A percentile compares a stretch with the other conserved stretches of the same genome.
These are phyloP conservation scores for Solanum sparsipilum DNA, from an alignment of 257 asterid species.

Conservation along the genomic window DNA sequence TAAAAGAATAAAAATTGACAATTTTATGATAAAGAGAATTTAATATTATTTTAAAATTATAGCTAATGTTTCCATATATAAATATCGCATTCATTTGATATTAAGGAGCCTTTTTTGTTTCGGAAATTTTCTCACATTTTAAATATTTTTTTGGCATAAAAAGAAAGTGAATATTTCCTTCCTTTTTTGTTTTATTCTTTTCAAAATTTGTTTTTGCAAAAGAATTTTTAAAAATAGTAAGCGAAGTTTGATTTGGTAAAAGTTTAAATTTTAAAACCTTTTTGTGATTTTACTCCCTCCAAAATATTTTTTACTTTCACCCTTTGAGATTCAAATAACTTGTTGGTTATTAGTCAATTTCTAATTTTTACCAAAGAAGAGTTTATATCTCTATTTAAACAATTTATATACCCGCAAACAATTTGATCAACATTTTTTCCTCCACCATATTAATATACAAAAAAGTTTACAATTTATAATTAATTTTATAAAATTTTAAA, in stretches of 20 bases:
- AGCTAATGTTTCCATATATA: neutral
- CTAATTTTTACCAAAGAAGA: too few relatives aligned
- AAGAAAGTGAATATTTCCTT: neutral
- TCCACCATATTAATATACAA: neutral
- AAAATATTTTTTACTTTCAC: too few relatives aligned
- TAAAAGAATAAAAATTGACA: too few relatives aligned
- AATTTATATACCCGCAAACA: neutral
- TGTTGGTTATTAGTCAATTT: too few relatives aligned
- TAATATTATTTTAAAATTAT: too few relatives aligned
- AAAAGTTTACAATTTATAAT: neutral
- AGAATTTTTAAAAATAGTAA: neutral
- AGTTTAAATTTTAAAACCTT: neutral
- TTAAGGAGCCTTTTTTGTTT: neutral
- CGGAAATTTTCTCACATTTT: neutral
- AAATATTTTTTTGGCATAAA: neutral
- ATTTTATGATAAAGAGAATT: neutral
- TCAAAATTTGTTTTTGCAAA: neutral
- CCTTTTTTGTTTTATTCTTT: neutral
- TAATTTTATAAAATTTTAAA: neutral
- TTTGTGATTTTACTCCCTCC: neutral
- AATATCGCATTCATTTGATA: neutral
- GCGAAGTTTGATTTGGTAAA: neutral
- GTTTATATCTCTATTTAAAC: neutral
- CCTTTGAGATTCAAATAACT: neutral
- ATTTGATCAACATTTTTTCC: too few relatives aligned